Evolutionary conservation across 2,329 filamentous ascomycete species (phyloP).

Genomic region (Hymenoscyphus occultus): DNA sequence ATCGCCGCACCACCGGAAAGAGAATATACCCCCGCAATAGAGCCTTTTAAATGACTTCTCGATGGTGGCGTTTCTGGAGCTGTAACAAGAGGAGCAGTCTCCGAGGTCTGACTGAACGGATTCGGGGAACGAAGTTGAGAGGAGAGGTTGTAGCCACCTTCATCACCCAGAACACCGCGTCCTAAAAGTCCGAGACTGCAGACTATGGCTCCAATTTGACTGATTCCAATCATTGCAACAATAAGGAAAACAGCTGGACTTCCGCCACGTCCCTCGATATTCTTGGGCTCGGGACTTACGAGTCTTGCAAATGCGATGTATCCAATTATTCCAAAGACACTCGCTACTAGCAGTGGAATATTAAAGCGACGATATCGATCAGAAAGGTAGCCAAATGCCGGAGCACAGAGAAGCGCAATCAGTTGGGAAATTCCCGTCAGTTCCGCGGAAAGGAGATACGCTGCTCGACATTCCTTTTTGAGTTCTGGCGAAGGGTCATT

Average conservation of each 20-base stretch:
- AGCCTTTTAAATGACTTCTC: conserved; percentile 68
- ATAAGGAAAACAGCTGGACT: conserved; percentile 69
- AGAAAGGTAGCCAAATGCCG: conserved; percentile 83
- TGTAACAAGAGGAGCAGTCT: conserved; percentile 35
- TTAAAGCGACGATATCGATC: conserved; percentile 65
- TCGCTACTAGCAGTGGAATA: conserved; percentile 69
- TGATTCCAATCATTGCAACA: conserved; percentile 79
- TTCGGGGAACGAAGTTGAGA: conserved; percentile 27
- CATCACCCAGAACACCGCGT: conserved; percentile 65
- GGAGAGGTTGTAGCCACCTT: conserved; percentile 36
- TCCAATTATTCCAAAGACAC: conserved; percentile 71
- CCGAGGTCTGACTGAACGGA: conserved; percentile 13
- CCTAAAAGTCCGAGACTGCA: conserved; percentile 89
- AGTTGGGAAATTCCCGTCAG: conserved; percentile 88
- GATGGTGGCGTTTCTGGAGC: conserved; percentile 21
- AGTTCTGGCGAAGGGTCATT: conserved; percentile 67
- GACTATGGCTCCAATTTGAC: conserved; percentile 94
- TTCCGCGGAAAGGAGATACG: conserved; percentile 84
- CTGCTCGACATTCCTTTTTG: conserved; percentile 78
- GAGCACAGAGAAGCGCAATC: conserved; percentile 78
- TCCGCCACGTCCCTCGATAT: conserved; percentile 63
- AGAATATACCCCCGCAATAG: conserved; percentile 91
- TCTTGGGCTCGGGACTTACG: conserved; percentile 68
- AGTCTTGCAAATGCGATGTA: conserved; percentile 77
- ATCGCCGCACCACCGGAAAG: conserved; percentile 89